These are phyloP conservation scores for Logfia minima DNA, from an alignment of 129 eudicot species.

Conservation along the genomic window DNA sequence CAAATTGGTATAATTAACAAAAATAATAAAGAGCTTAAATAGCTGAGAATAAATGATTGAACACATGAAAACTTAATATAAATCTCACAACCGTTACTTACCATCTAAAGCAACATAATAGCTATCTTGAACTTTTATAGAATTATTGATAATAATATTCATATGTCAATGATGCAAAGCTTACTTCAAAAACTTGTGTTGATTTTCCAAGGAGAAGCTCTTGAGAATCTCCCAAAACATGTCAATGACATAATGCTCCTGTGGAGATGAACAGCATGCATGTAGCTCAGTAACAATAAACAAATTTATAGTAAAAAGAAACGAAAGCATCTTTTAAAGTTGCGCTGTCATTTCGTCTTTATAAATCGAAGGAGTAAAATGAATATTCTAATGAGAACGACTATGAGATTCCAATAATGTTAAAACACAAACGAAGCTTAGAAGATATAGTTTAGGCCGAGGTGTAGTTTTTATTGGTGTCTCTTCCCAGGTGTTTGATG, in stretches of 20 bases:
- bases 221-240: slow-evolving; percentile 94
- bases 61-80: background rate
- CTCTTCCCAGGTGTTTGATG: background rate
- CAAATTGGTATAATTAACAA: background rate
- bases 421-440: no score
- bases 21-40: background rate
- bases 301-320: no score
- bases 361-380: no score
- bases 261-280: slow-evolving; percentile 29
- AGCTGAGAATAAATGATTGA: background rate
- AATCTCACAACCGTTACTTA: background rate
- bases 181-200: slow-evolving; percentile 88
- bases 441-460: no score
- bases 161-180: slow-evolving; percentile 29
- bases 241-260: slow-evolving; percentile 96
- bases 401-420: no score
- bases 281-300: slow-evolving; percentile 20
- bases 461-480: background rate
- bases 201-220: slow-evolving; percentile 70
- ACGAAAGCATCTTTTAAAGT: no score
- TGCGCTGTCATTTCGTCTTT: no score
- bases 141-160: background rate
- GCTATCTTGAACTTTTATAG: background rate
- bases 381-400: no score
- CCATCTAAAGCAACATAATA: slow-evolving; percentile 1